Conservation (phyloP, 768 basidiomycete genomes). For the Kwoniella botswanensis region DNA sequence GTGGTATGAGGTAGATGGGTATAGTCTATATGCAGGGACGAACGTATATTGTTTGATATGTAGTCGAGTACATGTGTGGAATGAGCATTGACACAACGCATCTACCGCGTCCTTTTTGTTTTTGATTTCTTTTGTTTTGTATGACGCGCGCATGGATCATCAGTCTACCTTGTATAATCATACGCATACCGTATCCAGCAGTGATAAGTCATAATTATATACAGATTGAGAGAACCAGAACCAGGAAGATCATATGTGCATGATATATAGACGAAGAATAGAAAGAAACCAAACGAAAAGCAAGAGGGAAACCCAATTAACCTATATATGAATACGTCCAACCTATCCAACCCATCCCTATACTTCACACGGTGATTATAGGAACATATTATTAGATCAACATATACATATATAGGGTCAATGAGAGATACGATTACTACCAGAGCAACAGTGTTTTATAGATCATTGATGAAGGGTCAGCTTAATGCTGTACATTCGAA, state of each 20-base stretch:
- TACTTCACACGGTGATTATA: neutral
- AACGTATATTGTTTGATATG: neutral
- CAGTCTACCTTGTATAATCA: neutral
- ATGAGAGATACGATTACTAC: neutral
- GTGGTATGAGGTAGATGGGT: neutral
- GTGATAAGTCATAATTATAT: neutral
- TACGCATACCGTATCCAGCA: neutral
- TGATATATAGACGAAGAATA: too few relatives aligned
- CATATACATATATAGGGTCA: neutral
- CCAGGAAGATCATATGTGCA: neutral
- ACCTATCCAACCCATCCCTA: neutral
- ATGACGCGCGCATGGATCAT: constrained; percentile 4
- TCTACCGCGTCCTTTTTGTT: constrained; percentile 7
- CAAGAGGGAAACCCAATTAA: neutral
- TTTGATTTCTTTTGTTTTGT: neutral
- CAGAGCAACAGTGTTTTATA: neutral
- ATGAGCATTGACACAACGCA: neutral
- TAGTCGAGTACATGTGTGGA: neutral
- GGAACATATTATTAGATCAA: neutral
- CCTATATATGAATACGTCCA: neutral
- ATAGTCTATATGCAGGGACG: neutral
- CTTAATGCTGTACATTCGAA: constrained; percentile 45
- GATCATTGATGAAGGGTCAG: neutral
- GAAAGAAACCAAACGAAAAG: neutral
- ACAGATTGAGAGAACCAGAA: neutral